These are phyloP conservation scores for Plasmopara muralis DNA, from an alignment of 352 stramenopile species.

Conservation along the genomic window DNA sequence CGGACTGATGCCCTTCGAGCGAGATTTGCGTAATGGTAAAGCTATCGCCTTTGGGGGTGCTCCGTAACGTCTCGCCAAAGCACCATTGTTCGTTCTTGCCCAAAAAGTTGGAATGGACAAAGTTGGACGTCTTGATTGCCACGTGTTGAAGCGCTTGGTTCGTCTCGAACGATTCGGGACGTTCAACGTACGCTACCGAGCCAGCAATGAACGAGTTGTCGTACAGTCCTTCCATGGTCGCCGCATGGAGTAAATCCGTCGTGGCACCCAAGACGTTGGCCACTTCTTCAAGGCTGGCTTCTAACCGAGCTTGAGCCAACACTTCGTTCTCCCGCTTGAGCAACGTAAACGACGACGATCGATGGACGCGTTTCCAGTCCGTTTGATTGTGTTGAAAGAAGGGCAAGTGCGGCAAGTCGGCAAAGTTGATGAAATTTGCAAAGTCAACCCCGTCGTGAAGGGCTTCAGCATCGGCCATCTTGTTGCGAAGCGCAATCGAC, in stretches of 20 bases:
- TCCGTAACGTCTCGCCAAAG: slow-evolving; percentile 26
- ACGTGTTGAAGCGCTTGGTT: slow-evolving; percentile 13
- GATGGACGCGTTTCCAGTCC: slow-evolving; percentile 21
- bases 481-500: slow-evolving; percentile 9
- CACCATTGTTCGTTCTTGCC: slow-evolving; percentile 41
- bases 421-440: slow-evolving; percentile 10
- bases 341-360: slow-evolving; percentile 15
- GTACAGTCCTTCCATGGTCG: slow-evolving; percentile 32
- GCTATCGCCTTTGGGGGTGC: slow-evolving; percentile 9
- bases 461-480: slow-evolving; percentile 15
- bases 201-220: slow-evolving; percentile 27
- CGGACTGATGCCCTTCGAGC: slow-evolving; percentile 5
- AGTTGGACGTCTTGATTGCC: slow-evolving; percentile 26
- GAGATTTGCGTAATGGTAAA: slow-evolving; percentile 24
- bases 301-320: slow-evolving; percentile 17
- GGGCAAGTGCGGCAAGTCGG: slow-evolving; percentile 10
- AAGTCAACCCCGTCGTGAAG: slow-evolving; percentile 19
- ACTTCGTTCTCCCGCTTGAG: slow-evolving; percentile 23
- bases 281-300: slow-evolving; percentile 31
- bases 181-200: slow-evolving; percentile 21
- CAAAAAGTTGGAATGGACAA: slow-evolving; percentile 28
- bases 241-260: slow-evolving; percentile 12
- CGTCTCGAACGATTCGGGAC: slow-evolving; percentile 1
- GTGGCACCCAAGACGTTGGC: slow-evolving; percentile 17
- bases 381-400: slow-evolving; percentile 6